Conservation (phyloP, 768 basidiomycete species). For the Tylopilus intermedius region DNA sequence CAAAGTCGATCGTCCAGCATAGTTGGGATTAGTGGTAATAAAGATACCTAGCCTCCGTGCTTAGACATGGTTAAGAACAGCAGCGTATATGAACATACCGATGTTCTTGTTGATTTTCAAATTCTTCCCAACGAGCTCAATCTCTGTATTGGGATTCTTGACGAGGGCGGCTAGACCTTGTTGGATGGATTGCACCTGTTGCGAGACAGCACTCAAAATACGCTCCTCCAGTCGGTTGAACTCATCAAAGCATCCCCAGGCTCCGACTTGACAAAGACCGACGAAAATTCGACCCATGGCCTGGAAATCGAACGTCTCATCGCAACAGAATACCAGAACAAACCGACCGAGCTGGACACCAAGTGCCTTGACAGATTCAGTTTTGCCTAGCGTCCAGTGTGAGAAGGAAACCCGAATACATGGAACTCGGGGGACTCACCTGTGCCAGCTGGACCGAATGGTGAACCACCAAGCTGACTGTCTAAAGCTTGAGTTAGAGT, state of each 20-base stretch:
- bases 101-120: slow-evolving; percentile 93
- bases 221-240: slow-evolving; percentile 98
- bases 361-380: slow-evolving; percentile 97
- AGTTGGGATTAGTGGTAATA: slow-evolving; percentile 98
- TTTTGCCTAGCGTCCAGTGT: slow-evolving; percentile 64
- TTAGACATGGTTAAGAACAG: slow-evolving; percentile 1
- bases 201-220: slow-evolving; percentile 95
- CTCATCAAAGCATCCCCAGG: slow-evolving; percentile 98
- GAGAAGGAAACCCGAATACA: background rate
- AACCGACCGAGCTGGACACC: slow-evolving; percentile 97
- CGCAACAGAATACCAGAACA: slow-evolving; percentile 99
- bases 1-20: slow-evolving; percentile 91
- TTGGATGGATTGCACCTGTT: slow-evolving; percentile 98
- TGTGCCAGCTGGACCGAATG: slow-evolving; percentile 97
- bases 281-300: slow-evolving; percentile 99
- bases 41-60: slow-evolving; percentile 66
- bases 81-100: slow-evolving; percentile 39
- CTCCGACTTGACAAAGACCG: slow-evolving; percentile 97
- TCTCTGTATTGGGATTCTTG: slow-evolving; percentile 83
- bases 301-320: slow-evolving; percentile 99
- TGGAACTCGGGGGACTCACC: slow-evolving; percentile 41
- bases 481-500: slow-evolving; percentile 94
- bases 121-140: slow-evolving; percentile 92
- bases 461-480: slow-evolving; percentile 92
- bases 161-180: slow-evolving; percentile 83